phyloP scores from a whole-genome alignment of 2,329 filamentous ascomycete species.

The Zymoseptoria crescenta region DNA sequence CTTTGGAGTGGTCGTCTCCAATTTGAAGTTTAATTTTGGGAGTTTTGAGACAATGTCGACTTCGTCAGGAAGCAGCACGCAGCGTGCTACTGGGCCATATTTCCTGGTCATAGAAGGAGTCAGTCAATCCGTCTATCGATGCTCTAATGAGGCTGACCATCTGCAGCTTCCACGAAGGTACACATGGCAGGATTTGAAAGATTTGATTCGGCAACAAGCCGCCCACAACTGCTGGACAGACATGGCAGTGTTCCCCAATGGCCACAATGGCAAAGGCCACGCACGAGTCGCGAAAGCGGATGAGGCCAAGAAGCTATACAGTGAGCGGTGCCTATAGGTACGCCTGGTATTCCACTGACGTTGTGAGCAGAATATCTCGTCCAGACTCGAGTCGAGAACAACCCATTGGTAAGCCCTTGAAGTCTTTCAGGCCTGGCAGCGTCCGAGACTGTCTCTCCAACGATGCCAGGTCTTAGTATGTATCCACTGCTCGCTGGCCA shows the following conservation, averaged over 20 bases:
- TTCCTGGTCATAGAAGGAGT: conserved; percentile 20
- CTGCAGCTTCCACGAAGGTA: conserved; percentile 22
- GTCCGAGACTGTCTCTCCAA: no score
- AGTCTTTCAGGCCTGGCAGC: no score
- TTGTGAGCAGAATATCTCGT: conserved; percentile 21
- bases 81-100: conserved; percentile 10
- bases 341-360: conserved; percentile 1
- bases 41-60: conserved; percentile 6
- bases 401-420: conserved; percentile 4
- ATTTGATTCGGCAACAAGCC: conserved; percentile 22
- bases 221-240: conserved; percentile 26
- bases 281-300: conserved; percentile 19
- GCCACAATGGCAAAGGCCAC: conserved; percentile 18
- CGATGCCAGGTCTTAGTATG: no score
- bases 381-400: conserved; percentile 15
- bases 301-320: conserved; percentile 22
- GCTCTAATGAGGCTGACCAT: neutral
- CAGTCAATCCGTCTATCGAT: neutral
- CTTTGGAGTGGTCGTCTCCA: conserved; percentile 1
- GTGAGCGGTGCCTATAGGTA: conserved; percentile 11
- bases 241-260: conserved; percentile 18
- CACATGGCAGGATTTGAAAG: conserved; percentile 29
- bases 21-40: neutral
- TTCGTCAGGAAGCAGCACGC: neutral
- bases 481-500: no score